Evolutionary conservation across 495 filamentous ascomycete genomes (phyloP).

Genomic region (Trichoderma parareesei): DNA sequence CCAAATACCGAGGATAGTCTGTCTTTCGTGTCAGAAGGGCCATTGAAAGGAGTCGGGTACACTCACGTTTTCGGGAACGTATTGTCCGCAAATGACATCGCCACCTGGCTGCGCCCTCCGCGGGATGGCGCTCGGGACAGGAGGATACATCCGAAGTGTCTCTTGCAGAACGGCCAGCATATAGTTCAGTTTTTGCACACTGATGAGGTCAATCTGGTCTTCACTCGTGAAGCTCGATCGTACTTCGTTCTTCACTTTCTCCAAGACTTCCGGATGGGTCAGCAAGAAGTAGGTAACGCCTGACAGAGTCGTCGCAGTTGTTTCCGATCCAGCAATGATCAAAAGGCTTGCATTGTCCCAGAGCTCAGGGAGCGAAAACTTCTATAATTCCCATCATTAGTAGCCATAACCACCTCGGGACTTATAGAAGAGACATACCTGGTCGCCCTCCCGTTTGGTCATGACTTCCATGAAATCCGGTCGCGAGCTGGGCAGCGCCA

Average conservation of each 20-base stretch:
- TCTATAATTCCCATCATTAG: conserved; percentile 17
- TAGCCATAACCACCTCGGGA: neutral
- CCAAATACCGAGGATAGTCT: conserved; percentile 43
- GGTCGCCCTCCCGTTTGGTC: neutral
- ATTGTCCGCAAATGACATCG: conserved; percentile 37
- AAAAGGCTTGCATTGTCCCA: conserved; percentile 33
- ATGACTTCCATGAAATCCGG: neutral
- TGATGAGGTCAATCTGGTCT: conserved; percentile 43
- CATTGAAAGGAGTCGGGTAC: neutral
- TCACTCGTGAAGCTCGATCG: conserved; percentile 38
- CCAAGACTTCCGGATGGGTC: conserved; percentile 33
- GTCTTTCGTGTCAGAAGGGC: neutral
- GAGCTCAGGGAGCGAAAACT: conserved; percentile 31
- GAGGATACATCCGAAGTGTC: conserved; percentile 50
- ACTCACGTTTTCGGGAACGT: conserved; percentile 34
- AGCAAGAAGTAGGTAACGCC: conserved; percentile 45
- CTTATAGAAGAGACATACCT: neutral
- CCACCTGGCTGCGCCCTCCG: conserved; percentile 40
- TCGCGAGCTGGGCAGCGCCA: neutral
- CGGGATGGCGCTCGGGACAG: conserved; percentile 39
- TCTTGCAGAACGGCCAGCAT: conserved; percentile 51
- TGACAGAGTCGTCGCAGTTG: conserved; percentile 49
- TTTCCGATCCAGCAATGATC: conserved; percentile 52
- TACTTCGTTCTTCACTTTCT: conserved; percentile 43
- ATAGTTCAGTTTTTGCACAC: conserved; percentile 41